phyloP scores from a whole-genome alignment of 1,139 yeast genomes.

The Geotrichum restrictum region DNA sequence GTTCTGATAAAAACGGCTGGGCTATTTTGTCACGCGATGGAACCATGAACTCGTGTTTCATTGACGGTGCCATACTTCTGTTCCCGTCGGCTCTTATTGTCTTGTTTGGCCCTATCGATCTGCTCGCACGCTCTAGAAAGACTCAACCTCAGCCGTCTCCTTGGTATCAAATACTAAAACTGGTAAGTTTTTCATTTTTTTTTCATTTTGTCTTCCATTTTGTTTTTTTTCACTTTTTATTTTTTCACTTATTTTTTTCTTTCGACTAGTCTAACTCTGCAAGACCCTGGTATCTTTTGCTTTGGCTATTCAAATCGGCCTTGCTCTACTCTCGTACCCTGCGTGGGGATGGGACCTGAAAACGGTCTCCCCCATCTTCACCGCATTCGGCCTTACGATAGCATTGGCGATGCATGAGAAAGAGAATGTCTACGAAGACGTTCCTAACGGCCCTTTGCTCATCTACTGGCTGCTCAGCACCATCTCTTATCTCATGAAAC shows the following conservation, averaged over 20 bases:
- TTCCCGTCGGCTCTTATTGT: constrained; percentile 51
- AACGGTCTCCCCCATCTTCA: constrained; percentile 41
- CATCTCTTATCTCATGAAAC: constrained; percentile 45
- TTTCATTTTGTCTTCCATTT: constrained; percentile 26
- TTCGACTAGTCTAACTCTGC: no score
- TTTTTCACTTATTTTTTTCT: no score
- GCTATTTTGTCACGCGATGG: constrained; percentile 54
- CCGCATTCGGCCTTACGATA: constrained; percentile 45
- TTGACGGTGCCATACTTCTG: constrained; percentile 61
- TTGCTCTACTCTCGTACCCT: constrained; percentile 23
- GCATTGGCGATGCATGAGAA: constrained; percentile 58
- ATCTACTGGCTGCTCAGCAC: constrained; percentile 67
- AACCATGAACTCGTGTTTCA: constrained; percentile 75
- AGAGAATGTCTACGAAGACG: constrained; percentile 60
- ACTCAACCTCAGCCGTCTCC: constrained; percentile 31
- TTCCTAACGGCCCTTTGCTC: constrained; percentile 63
- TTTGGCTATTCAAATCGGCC: constrained; percentile 20
- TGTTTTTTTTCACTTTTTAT: no score
- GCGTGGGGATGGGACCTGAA: constrained; percentile 41
- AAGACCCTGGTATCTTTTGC: constrained; percentile 29
- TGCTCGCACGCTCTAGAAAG: constrained; percentile 28
- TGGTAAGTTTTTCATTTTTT: constrained; percentile 34
- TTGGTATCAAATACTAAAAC: constrained; percentile 40
- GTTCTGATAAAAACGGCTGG: constrained; percentile 60
- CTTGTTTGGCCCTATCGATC: constrained; percentile 47